Percentiles rank a stretch among this genome's conserved stretches.
phyloP scores from a whole-genome alignment of 164 flowering plant genomes.

The Hamamelis virginiana region DNA sequence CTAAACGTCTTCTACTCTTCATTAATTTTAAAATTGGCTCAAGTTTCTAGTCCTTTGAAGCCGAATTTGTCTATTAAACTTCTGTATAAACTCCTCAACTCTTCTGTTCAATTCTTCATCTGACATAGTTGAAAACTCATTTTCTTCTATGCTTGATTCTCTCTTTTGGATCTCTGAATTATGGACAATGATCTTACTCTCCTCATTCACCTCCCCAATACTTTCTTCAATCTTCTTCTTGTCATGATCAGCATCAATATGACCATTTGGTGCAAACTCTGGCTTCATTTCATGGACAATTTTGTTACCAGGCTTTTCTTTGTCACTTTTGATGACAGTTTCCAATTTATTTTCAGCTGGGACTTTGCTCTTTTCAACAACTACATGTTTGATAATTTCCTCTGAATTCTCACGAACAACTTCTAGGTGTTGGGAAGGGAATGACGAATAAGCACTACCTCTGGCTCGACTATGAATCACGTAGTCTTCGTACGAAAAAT shows the following conservation, averaged over 20 bases:
- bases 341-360: background rate
- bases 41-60: conserved; percentile 27
- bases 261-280: background rate
- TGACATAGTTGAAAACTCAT: conserved; percentile 45
- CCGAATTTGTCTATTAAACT: conserved; percentile 51
- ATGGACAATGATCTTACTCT: no score
- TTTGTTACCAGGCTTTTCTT: background rate
- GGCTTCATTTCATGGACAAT: background rate
- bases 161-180: no score
- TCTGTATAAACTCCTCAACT: conserved; percentile 64
- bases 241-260: no score
- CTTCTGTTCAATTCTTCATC: conserved; percentile 60
- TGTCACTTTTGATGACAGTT: conserved; percentile 1
- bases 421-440: conserved; percentile 5
- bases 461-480: conserved; percentile 6
- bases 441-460: conserved; percentile 7
- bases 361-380: background rate
- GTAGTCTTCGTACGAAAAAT: conserved; percentile 32
- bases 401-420: background rate
- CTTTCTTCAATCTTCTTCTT: background rate
- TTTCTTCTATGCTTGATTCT: conserved; percentile 12
- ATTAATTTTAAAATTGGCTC: no score
- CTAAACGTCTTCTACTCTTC: no score
- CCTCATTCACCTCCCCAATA: no score
- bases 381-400: background rate